These are phyloP conservation scores for Stachybotrys chlorohalonatus DNA, from an alignment of 2,329 filamentous ascomycete genomes.

Conservation along the genomic window DNA sequence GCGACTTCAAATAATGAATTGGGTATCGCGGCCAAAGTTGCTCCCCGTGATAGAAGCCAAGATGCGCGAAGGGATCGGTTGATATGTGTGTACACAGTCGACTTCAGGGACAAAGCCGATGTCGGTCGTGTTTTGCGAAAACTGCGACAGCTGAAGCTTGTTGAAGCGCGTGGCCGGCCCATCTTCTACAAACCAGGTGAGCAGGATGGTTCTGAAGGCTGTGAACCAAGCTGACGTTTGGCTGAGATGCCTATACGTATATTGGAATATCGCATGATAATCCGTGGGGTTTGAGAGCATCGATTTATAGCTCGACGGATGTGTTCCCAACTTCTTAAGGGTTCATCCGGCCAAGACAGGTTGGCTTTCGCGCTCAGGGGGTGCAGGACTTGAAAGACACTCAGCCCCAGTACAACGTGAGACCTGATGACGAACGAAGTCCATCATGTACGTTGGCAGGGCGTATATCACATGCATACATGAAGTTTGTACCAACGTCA, in stretches of 20 bases:
- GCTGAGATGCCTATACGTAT: slow-evolving; percentile 57
- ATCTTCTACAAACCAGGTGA: slow-evolving; percentile 75
- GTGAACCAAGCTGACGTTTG: neutral
- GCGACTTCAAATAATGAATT: slow-evolving; percentile 61
- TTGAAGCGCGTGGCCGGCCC: slow-evolving; percentile 32
- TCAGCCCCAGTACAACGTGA: too few relatives aligned
- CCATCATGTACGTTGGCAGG: too few relatives aligned
- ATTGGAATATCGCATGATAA: slow-evolving; percentile 54
- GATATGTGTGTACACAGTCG: slow-evolving; percentile 69
- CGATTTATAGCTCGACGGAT: slow-evolving; percentile 42
- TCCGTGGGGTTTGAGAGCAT: slow-evolving; percentile 51
- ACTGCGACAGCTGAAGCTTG: slow-evolving; percentile 53
- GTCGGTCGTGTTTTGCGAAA: slow-evolving; percentile 57
- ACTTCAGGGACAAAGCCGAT: slow-evolving; percentile 63
- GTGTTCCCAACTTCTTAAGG: slow-evolving; percentile 14
- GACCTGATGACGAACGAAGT: too few relatives aligned
- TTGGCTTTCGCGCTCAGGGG: too few relatives aligned
- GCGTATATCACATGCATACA: too few relatives aligned
- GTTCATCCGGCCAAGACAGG: neutral
- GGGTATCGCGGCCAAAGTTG: slow-evolving; percentile 64
- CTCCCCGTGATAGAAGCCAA: slow-evolving; percentile 40
- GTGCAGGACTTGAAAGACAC: too few relatives aligned
- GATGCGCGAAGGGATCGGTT: slow-evolving; percentile 38
- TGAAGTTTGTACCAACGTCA: too few relatives aligned
- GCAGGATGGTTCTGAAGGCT: slow-evolving; percentile 12